Conservation (phyloP, 164 flowering plant genomes). For the Vitis labrusca region DNA sequence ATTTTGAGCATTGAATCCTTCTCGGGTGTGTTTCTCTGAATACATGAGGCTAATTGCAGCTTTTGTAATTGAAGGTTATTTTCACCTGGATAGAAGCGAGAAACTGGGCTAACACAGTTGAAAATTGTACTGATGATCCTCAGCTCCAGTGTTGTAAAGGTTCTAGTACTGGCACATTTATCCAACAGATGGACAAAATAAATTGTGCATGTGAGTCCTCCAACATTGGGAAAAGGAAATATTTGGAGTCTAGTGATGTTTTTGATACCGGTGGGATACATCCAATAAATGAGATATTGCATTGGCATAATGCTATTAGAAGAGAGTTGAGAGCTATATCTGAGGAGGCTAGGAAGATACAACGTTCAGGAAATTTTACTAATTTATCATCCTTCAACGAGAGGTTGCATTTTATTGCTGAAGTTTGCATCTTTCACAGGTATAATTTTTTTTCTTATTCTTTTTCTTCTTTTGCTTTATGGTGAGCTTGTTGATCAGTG, state of each 20-base stretch:
- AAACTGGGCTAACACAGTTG: constrained; percentile 15
- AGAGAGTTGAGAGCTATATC: constrained; percentile 82
- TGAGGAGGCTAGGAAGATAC: constrained; percentile 71
- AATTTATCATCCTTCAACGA: constrained; percentile 74
- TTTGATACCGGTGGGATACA: constrained; percentile 26
- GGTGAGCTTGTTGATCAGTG: not conserved
- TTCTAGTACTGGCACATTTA: constrained; percentile 21
- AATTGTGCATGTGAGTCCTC: constrained; percentile 50
- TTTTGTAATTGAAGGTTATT: constrained; percentile 55
- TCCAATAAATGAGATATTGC: constrained; percentile 92
- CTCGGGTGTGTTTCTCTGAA: not conserved
- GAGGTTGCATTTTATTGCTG: constrained; percentile 92
- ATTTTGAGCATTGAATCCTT: not conserved
- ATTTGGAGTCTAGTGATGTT: constrained; percentile 30
- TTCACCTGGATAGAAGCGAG: constrained; percentile 87
- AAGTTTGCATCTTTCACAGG: constrained; percentile 98
- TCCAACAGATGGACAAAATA: constrained; percentile 26
- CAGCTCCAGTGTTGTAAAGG: constrained; percentile 20
- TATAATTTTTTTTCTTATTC: constrained; percentile 17
- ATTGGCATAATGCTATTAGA: constrained; percentile 89
- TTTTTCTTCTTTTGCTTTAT: not conserved
- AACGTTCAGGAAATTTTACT: constrained; percentile 70
- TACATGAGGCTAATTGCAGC: not conserved
- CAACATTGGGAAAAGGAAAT: constrained; percentile 58
- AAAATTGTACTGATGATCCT: constrained; percentile 28